Conservation (phyloP, 805 yeast species). For the Nakazawaea peltata region DNA sequence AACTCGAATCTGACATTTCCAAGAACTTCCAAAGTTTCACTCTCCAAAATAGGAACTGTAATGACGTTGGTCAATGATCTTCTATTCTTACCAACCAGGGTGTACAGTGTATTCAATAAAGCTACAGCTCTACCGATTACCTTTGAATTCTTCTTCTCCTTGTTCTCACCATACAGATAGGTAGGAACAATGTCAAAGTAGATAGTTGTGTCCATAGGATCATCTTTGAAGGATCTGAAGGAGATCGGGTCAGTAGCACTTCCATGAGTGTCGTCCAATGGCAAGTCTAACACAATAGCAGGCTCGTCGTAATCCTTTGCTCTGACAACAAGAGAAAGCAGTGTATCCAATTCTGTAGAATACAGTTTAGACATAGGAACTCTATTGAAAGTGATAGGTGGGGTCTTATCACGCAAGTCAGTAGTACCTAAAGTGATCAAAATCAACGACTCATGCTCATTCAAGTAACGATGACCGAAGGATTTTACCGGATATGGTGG, state of each 20-base stretch:
- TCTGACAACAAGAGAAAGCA: constrained; percentile 65
- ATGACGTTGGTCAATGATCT: constrained; percentile 58
- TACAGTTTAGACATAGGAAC: constrained; percentile 73
- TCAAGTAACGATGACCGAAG: constrained; percentile 75
- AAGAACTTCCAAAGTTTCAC: constrained; percentile 61
- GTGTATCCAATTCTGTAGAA: constrained; percentile 83
- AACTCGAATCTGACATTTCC: constrained; percentile 76
- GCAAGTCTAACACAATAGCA: constrained; percentile 65
- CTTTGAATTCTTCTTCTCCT: constrained; percentile 18
- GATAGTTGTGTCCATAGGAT: constrained; percentile 46
- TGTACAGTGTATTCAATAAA: constrained; percentile 48
- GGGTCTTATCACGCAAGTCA: constrained; percentile 51
- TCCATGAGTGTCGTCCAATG: constrained; percentile 70
- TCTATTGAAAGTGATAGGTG: constrained; percentile 60
- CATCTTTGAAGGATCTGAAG: constrained; percentile 48
- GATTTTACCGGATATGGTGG: constrained; percentile 60
- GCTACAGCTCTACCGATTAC: constrained; percentile 84
- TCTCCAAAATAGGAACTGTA: constrained; percentile 71
- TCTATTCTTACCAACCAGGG: constrained; percentile 60
- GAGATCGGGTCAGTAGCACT: constrained; percentile 67
- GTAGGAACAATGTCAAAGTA: constrained; percentile 89
- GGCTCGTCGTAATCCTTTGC: constrained; percentile 37
- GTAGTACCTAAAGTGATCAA: constrained; percentile 82
- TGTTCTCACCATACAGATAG: constrained; percentile 41
- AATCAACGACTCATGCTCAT: constrained; percentile 57